A percentile compares a stretch with the other conserved stretches of the same genome.
Evolutionary conservation across 306 rosid genomes (phyloP).

Genomic region (Dicorynia guianensis): DNA sequence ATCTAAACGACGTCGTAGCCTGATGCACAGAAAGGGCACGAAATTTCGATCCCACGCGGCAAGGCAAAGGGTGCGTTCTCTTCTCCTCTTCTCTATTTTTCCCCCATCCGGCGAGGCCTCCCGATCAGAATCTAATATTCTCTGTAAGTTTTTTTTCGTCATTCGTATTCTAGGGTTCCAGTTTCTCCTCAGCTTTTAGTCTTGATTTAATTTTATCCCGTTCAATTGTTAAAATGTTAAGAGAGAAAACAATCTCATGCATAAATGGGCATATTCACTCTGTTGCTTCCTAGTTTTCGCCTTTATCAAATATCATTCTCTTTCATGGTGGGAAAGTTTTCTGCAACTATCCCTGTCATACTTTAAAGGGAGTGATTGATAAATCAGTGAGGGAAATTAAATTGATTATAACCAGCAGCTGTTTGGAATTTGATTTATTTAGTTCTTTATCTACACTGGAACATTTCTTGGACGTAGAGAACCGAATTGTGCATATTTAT

Average conservation of each 20-base stretch:
- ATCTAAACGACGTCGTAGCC: too few species aligned
- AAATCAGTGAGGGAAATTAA: not conserved
- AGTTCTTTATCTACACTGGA: not conserved
- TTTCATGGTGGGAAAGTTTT: too few species aligned
- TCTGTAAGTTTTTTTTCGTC: not conserved
- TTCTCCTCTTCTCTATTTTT: not conserved
- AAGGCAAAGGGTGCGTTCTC: too few species aligned
- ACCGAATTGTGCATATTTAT: not conserved
- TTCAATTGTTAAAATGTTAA: not conserved
- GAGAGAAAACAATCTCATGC: not conserved
- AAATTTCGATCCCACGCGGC: too few species aligned
- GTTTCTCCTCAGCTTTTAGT: not conserved
- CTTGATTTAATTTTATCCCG: not conserved
- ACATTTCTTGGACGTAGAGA: not conserved
- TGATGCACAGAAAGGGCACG: too few species aligned
- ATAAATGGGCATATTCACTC: not conserved
- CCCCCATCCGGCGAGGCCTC: not conserved
- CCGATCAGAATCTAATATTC: not conserved
- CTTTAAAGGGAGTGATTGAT: not conserved
- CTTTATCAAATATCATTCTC: too few species aligned
- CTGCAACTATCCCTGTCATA: too few species aligned
- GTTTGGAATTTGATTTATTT: conserved; percentile 18
- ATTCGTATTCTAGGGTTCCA: conserved; percentile 32
- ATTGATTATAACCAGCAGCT: not conserved
- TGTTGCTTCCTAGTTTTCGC: not conserved